Conservation (phyloP, 139 green algal genomes). For the Chlamydomonas sp. region DNA sequence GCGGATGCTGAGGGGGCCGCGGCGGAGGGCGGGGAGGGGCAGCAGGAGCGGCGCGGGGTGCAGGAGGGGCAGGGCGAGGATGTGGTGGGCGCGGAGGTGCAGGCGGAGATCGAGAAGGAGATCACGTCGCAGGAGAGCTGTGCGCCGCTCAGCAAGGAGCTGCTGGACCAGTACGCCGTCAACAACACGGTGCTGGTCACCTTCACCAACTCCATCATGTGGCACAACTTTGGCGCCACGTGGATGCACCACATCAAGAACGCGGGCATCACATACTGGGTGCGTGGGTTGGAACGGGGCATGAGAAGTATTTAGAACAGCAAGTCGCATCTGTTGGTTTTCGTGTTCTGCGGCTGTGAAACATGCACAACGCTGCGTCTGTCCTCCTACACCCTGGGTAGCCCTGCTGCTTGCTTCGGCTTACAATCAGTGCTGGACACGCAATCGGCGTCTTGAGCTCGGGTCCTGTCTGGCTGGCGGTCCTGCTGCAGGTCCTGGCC, state of each 20-base stretch:
- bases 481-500: slow-evolving; percentile 18
- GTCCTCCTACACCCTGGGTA: no score
- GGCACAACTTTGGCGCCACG: slow-evolving; percentile 32
- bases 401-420: no score
- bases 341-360: no score
- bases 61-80: not conserved
- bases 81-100: not conserved
- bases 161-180: slow-evolving; percentile 6
- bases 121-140: not conserved
- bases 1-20: no score
- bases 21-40: not conserved
- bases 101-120: not conserved
- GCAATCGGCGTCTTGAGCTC: not conserved
- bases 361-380: no score
- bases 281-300: not conserved
- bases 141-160: not conserved
- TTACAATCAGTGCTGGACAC: no score
- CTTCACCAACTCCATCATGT: slow-evolving; percentile 34
- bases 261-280: slow-evolving; percentile 48
- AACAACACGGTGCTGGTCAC: slow-evolving; percentile 39
- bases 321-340: no score
- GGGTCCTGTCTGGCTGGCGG: not conserved
- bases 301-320: no score
- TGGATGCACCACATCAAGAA: slow-evolving; percentile 34
- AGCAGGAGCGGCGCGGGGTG: not conserved